Evolutionary conservation across 306 rosid species (phyloP), one percentile per base, ranked within the genome.

Genomic region (Sechiopsis laciniata): DNA sequence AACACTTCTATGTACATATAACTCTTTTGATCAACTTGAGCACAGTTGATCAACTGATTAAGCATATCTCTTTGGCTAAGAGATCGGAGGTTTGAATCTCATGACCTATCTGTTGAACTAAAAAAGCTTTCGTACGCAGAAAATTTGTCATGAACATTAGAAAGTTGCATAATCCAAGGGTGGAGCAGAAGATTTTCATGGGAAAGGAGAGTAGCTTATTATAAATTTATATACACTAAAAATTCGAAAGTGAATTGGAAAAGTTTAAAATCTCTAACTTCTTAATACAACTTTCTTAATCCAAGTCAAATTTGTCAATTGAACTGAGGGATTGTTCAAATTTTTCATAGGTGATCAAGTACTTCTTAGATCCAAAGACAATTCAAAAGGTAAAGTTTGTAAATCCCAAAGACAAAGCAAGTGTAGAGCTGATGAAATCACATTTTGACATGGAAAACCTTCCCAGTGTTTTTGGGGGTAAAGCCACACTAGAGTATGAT

Each of bases 341-440:
- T 76, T 72, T 71, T 61, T 10, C 17, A 72, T 74, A 90, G 98
- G 96, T 87, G 19, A 78, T 85, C 62, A 90, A 68, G 80, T 90
- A 82, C 82, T 92, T 92, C 83, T 71, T 92, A 67, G 98, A 92
- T 66, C 84, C 88, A 24, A 90, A 83, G 82, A 92, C 98, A 72
- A 81, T 55, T 46, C 85, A 90, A 83, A 92, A 92, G 85, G 96
- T 92, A 78, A 90, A 86, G 74, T 92, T 92, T 82, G 96, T 83
- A 48, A 88, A 85, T 80, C 92, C 91, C 2, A 92, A 90, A 65
- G 72, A 83, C 52, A 90, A 85, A 73, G 96, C 85, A 40, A 92
- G 96, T 32, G 82, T 83, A 46, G 96, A 90, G 78, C 78, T 88
- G 76, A 90, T 92, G 96, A 90, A 87, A 83, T 81, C 92, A 35